These are phyloP conservation scores for Medicago ruthenica DNA, from an alignment of 306 rosid genomes.

Conservation along the genomic window DNA sequence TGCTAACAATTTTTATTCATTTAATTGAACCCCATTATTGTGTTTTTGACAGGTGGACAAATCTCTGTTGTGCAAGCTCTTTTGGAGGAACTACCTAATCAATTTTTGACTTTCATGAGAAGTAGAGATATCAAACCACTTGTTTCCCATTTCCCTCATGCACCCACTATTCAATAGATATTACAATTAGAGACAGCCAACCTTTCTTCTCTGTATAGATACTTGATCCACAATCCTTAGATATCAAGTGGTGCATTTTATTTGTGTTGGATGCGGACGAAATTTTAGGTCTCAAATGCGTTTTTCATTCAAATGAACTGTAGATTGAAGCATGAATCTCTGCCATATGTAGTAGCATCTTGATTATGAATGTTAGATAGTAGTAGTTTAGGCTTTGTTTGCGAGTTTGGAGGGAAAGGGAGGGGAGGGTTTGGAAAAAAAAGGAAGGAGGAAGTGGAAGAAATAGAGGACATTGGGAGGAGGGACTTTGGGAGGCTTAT, in stretches of 20 bases:
- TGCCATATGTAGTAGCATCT: not conserved
- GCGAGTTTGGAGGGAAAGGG: too few relatives aligned
- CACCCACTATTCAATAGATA: constrained; percentile 19
- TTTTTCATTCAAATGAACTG: not conserved
- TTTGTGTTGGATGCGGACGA: not conserved
- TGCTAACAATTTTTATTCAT: not conserved
- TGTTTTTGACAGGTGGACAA: constrained; percentile 54
- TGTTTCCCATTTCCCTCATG: constrained; percentile 20
- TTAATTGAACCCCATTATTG: not conserved
- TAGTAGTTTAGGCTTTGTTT: too few relatives aligned
- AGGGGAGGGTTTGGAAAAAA: too few relatives aligned
- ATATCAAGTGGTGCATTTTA: not conserved
- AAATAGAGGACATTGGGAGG: too few relatives aligned
- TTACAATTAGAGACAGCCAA: not conserved
- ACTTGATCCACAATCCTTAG: not conserved
- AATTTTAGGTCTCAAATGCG: not conserved
- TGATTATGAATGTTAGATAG: not conserved
- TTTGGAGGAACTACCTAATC: constrained; percentile 81
- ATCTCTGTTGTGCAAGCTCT: constrained; percentile 74
- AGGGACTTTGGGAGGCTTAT: too few relatives aligned
- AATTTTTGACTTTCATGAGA: constrained; percentile 75
- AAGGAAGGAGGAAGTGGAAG: too few relatives aligned
- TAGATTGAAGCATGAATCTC: not conserved
- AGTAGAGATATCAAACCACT: constrained; percentile 63
- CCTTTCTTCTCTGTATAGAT: not conserved